phyloP scores from a whole-genome alignment of 2,329 filamentous ascomycete species.

The Esteya vermicola region DNA sequence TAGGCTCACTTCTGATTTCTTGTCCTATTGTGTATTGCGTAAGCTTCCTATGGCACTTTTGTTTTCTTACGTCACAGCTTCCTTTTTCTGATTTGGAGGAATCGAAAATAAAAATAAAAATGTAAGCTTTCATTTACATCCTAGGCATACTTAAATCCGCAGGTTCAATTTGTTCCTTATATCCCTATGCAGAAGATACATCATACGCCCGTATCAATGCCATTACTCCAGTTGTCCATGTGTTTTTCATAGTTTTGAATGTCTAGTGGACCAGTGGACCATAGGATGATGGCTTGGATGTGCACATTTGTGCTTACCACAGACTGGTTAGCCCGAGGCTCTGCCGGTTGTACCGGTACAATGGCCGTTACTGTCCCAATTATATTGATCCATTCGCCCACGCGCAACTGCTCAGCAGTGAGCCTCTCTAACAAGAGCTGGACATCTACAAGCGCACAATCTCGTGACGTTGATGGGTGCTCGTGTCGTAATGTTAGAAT shows the following conservation, averaged over 20 bases:
- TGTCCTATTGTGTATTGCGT: no score
- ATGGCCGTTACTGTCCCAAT: conserved; percentile 56
- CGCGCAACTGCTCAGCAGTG: conserved; percentile 45
- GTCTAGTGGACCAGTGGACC: conserved; percentile 60
- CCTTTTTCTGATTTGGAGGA: no score
- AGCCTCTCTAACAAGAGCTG: conserved; percentile 54
- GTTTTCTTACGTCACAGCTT: no score
- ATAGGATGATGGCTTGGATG: conserved; percentile 65
- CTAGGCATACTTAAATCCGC: no score
- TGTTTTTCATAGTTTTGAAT: conserved; percentile 56
- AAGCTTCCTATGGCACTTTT: no score
- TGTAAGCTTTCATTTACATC: no score
- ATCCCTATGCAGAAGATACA: no score
- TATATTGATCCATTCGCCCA: conserved; percentile 82
- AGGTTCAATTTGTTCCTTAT: no score
- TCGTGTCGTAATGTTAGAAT: conserved; percentile 55
- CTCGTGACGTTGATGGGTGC: conserved; percentile 32
- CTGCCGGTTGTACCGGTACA: conserved; percentile 1
- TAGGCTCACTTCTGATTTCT: no score
- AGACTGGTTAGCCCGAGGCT: neutral
- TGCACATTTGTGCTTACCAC: conserved; percentile 17
- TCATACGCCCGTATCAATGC: neutral
- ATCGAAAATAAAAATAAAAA: no score
- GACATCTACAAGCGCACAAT: conserved; percentile 52
- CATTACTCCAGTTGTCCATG: conserved; percentile 20